Evolutionary conservation across 2,329 filamentous ascomycete species (phyloP), one percentile per base, ranked within the genome.

Genomic region (Capronia coronata): DNA sequence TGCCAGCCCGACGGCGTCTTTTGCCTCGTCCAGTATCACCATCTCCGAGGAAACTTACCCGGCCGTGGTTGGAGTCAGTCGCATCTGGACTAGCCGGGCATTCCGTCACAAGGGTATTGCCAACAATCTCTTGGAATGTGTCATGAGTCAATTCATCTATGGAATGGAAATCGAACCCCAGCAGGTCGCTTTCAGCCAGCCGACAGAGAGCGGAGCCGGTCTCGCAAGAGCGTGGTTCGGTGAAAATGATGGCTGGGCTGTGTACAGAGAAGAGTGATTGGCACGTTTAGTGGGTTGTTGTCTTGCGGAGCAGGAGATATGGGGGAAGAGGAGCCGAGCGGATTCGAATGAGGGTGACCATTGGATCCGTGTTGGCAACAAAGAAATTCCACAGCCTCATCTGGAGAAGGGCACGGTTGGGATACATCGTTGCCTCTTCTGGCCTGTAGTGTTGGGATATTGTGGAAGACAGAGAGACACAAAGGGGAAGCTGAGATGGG

Each of bases 171-270:
- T 82, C 41, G 68, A 72, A 14, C 80, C 78, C 62, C 68, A 71
- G 9, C 64, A 74, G 60, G 69, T 83, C 32, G 80, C 80, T 2
- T 83, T 84, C 65, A 82, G 79, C 58, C 79, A 82, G 59, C 80
- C 80, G n/a, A 84, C 82, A 0, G 76, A 77, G 57, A 77, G 74
- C 59, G 82, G 82, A 30, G 74, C 73, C 11, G 67, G 67, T 35
- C 67, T 85, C 55, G 79, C 80, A 7, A 69, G 75, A 59, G 74
- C 72, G 52, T 83, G 79, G 69, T 79, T 77, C 58, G 77, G 75
- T 18, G 67, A 65, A 40, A 67, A 72, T 41, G 71, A 71, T 53
- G 76, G 75, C 41, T 83, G 80, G 80, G 72, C 73, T 65, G 77
- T 83, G 42, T 83, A 83, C 64, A 68, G 73, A 49, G 71, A 73